Conservation (phyloP, 768 basidiomycete species). For the Suillus spraguei region DNA sequence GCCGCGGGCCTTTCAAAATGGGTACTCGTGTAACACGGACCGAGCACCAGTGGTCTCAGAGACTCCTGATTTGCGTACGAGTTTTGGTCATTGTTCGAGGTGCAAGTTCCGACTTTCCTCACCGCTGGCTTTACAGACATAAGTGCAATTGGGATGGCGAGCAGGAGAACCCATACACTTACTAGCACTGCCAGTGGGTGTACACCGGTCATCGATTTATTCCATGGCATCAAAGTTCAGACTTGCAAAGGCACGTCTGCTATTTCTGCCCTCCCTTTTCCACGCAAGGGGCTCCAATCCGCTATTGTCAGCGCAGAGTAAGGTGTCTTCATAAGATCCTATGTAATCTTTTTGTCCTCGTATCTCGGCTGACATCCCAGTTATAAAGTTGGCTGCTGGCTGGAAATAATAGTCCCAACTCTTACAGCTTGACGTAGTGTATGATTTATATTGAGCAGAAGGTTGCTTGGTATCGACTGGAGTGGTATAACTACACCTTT, state of each 20-base stretch:
- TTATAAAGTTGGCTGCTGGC: not conserved
- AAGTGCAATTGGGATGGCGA: conserved; percentile 13
- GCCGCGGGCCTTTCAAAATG: conserved; percentile 21
- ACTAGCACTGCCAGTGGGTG: not conserved
- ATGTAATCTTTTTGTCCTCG: not conserved
- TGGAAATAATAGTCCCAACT: not conserved
- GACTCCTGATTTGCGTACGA: conserved; percentile 65
- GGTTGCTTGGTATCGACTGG: not conserved
- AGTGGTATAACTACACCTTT: not conserved
- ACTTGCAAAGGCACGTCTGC: not conserved
- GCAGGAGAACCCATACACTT: not conserved
- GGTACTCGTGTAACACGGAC: not conserved
- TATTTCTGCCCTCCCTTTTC: not conserved
- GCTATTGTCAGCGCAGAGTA: conserved; percentile 80
- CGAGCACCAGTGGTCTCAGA: conserved; percentile 23
- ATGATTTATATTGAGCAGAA: not conserved
- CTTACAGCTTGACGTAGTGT: not conserved
- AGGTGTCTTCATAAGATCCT: conserved; percentile 12
- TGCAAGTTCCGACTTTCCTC: conserved; percentile 46
- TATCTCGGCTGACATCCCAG: not conserved
- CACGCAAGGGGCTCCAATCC: conserved; percentile 78
- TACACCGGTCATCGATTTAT: not conserved
- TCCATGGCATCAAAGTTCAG: not conserved
- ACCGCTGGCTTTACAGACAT: conserved; percentile 56
- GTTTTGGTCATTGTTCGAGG: conserved; percentile 78